A percentile compares a stretch with the other conserved stretches of the same genome.
Conservation (phyloP, 495 filamentous ascomycete genomes). For the Penicillium paradoxum region DNA sequence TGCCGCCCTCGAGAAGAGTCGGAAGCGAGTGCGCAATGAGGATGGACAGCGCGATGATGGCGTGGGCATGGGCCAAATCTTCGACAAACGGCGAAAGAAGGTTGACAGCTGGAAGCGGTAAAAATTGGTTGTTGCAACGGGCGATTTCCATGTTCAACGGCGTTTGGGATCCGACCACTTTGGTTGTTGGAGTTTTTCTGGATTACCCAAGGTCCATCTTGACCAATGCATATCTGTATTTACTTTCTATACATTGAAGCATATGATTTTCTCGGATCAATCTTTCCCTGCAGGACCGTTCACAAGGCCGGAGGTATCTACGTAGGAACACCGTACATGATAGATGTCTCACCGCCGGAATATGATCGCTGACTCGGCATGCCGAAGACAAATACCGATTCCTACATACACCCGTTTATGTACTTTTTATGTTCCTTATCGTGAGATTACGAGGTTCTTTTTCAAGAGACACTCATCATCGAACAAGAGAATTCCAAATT, state of each 20-base stretch:
- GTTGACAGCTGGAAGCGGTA: conserved; percentile 54
- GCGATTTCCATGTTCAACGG: conserved; percentile 4
- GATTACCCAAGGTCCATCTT: conserved; percentile 5
- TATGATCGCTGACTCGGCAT: neutral
- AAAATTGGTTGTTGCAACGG: neutral
- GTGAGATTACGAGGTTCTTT: too few relatives aligned
- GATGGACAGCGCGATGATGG: conserved; percentile 58
- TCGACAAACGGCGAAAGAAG: conserved; percentile 70
- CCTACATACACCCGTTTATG: too few relatives aligned
- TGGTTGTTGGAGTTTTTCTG: conserved; percentile 2
- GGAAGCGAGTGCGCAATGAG: conserved; percentile 60
- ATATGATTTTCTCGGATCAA: neutral
- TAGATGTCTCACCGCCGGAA: neutral
- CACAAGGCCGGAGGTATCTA: too few relatives aligned
- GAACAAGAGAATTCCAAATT: too few relatives aligned
- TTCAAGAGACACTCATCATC: too few relatives aligned
- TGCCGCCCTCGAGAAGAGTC: conserved; percentile 67
- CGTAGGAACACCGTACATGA: too few relatives aligned
- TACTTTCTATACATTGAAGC: neutral
- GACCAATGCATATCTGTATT: conserved; percentile 6
- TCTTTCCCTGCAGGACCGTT: neutral
- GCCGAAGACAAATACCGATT: neutral
- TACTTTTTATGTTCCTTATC: too few relatives aligned
- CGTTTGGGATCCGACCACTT: conserved; percentile 1
- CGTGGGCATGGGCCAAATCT: conserved; percentile 59